Percentiles rank a stretch among this genome's conserved stretches.
These are phyloP conservation scores for Globisporangium paddicum DNA, from an alignment of 352 stramenopile genomes.

Conservation along the genomic window DNA sequence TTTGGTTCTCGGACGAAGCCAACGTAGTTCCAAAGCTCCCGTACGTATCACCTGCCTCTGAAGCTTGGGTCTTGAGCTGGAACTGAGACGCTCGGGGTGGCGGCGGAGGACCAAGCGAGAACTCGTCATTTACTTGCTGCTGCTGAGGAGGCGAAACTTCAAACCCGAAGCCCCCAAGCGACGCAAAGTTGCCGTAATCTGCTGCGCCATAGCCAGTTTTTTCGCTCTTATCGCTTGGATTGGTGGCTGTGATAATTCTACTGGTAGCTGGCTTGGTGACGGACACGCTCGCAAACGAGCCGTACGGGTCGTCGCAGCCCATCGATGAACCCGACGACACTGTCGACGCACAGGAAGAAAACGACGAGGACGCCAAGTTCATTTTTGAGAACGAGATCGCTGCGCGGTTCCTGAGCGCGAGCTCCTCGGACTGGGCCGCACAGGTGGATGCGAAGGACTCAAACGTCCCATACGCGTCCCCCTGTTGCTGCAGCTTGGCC, in stretches of 20 bases:
- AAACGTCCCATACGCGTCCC: constrained; percentile 16
- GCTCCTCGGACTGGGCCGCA: constrained; percentile 8
- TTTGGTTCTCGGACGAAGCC: constrained; percentile 3
- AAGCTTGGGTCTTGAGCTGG: neutral
- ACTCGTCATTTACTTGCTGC: neutral
- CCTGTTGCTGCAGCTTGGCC: neutral
- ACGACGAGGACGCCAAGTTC: neutral
- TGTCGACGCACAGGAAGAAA: neutral
- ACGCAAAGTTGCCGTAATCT: constrained; percentile 47
- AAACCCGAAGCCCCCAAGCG: constrained; percentile 9
- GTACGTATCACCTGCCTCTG: constrained; percentile 19
- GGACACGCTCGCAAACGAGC: constrained; percentile 20
- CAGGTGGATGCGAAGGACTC: constrained; percentile 16
- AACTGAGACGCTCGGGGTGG: constrained; percentile 13
- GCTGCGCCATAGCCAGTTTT: neutral
- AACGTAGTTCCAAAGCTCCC: constrained; percentile 30
- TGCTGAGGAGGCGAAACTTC: neutral
- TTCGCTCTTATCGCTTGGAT: neutral
- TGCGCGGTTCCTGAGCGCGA: constrained; percentile 7
- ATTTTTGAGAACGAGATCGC: constrained; percentile 14
- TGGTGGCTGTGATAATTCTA: neutral
- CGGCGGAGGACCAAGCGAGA: constrained; percentile 19
- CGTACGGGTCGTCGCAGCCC: constrained; percentile 17
- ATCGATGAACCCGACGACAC: neutral
- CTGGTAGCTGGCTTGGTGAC: constrained; percentile 1